Evolutionary conservation across 1,139 yeast species (phyloP), one percentile per base, ranked within the genome.

Genomic region (Hemisphaericaspora subhashii): DNA sequence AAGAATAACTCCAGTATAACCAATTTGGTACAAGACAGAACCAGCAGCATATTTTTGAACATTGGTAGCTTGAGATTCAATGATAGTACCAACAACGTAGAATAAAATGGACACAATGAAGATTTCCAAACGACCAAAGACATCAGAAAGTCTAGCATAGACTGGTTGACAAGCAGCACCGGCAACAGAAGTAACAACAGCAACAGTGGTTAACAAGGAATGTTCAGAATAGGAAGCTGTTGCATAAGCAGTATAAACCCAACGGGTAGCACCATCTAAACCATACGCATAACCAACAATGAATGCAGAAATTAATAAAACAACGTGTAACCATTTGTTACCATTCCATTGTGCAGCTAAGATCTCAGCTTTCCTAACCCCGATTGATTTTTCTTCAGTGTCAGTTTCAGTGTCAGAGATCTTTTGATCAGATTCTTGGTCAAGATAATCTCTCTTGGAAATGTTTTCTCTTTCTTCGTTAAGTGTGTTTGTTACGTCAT

Each of bases 161-260:
- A 80, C 68, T 3, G 86, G 83, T 57, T 83, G 87, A 6, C 86
- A 74, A 20, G 86, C 89, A 28, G 88, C 88, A 39, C 81, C 84
- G 33, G 82, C 75, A 33, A 83, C 85, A 21, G 79, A 70, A 42
- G 76, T 72, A 40, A 83, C 75, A 23, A 81, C 84, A 44, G 76
- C 75, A 39, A 84, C 77, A 4, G 90, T 81, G 4, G 92, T 73
- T 37, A 78, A 60, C 39, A 83, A 65, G 11, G 89, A 79, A 57
- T 82, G 89, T 16, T 64, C 53, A 5, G 70, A 49, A 57, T 79
- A 84, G 3, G 82, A 72, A 32, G 68, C 60, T 17, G 86, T 75
- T 5, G 89, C 89, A 44, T 68, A 66, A 8, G 55, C 50, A 45
- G 77, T 80, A 58, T 71, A 71, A 21, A 71, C 66, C 38, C 58